Conservation (phyloP, 2,329 filamentous ascomycete genomes). For the Penicillium sp. region DNA sequence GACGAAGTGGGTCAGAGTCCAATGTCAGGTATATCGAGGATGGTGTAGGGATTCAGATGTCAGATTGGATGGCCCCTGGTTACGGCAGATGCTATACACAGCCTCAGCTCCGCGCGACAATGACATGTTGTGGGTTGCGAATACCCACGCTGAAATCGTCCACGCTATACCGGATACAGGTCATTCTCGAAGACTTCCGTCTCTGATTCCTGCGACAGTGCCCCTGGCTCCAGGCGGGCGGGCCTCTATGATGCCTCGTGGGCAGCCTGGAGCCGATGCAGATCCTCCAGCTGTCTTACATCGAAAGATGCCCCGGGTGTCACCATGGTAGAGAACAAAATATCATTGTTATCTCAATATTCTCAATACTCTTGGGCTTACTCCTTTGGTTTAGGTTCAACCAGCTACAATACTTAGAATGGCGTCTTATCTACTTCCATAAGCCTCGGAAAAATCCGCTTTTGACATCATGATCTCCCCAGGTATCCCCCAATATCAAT, state of each 20-base stretch:
- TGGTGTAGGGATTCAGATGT: background rate
- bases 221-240: background rate
- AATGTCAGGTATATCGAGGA: background rate
- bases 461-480: background rate
- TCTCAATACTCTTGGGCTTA: background rate
- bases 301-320: background rate
- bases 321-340: background rate
- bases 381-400: background rate
- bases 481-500: background rate
- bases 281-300: background rate
- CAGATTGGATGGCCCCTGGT: background rate
- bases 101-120: background rate
- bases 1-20: background rate
- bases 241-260: background rate
- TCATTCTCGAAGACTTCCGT: background rate
- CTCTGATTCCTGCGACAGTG: fast-evolving
- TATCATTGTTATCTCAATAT: background rate
- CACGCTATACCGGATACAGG: background rate
- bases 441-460: background rate
- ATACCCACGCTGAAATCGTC: background rate
- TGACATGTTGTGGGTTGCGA: background rate
- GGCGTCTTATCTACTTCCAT: background rate
- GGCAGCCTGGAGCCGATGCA: background rate
- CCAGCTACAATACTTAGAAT: background rate
- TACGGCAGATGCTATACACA: background rate